Base-by-base conservation (phyloP, 192 early-diverging fungal genomes). In the Coemansia sp. region DNA sequence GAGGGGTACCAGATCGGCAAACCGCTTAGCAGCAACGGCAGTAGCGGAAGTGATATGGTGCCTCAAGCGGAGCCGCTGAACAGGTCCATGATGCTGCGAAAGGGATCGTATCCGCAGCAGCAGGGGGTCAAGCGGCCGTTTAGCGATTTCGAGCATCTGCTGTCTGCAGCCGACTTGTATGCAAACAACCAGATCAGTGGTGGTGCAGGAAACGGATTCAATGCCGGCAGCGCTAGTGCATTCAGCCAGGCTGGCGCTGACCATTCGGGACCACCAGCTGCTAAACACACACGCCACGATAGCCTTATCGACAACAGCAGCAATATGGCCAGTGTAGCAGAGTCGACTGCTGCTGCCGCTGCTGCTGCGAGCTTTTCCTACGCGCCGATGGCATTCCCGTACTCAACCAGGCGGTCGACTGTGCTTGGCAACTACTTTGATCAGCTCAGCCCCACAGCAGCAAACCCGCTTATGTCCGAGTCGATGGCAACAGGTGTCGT, bases 111-210 rank as follows among this genome's bases (percentile, higher is more conserved):
- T 54, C 77, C 71, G 19, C 38, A 40, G 19, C 38, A 40, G 11
- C 58, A 66, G 3, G 77, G 72, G 2, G 49, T 71, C 38, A 80
- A 80, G 63, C 68, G 77, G 2, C 77, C 72, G 9, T 71, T 66
- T 48, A 71, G 65, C 66, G 73, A 80, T 40, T 71, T 80, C 67
- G 77, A 71, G 20, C 64, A 66, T 22, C 72, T 80, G 14, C 63
- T 80, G 11, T 70, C 69, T 19, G 72, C 77, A 11, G 69, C 77
- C 36, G 72, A 80, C 45, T 65, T 80, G 71, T 74, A 68, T 56
- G 50, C 61, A 1, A 62, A 22, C 45, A 62, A 62, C 13, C 61
- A 62, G 45, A 19, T 46, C n/a, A 22, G 42, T 25, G 22, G 42
- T 25, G 22, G 13, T 11, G 32, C 13, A 19, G 55, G 29, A n/a